Percentiles rank a stretch among this genome's conserved stretches.
phyloP scores from a whole-genome alignment of 2,329 filamentous ascomycete genomes.

The Claviceps maximensis region DNA sequence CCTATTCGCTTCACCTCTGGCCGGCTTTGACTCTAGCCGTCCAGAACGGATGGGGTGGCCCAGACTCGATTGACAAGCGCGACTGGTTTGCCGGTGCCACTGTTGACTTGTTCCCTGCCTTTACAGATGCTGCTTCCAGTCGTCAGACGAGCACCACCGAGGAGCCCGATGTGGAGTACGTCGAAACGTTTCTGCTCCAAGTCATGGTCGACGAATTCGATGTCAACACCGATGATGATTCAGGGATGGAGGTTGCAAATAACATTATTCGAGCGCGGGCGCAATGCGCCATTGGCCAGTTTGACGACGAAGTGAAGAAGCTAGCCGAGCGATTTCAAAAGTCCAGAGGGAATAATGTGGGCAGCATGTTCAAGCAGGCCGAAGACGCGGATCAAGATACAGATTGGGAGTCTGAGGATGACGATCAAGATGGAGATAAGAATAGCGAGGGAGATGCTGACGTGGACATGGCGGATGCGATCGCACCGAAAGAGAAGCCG shows the following conservation, averaged over 20 bases:
- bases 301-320: conserved; percentile 48
- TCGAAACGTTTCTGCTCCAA: conserved; percentile 75
- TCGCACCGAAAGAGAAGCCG: conserved; percentile 47
- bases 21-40: conserved; percentile 77
- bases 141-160: conserved; percentile 18
- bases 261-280: conserved; percentile 56
- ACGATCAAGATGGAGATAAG: conserved; percentile 48
- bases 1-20: conserved; percentile 78
- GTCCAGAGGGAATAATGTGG: conserved; percentile 45
- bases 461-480: conserved; percentile 58
- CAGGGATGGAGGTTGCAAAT: conserved; percentile 57
- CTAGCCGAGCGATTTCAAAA: conserved; percentile 51
- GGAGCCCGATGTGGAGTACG: conserved; percentile 59
- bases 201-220: conserved; percentile 96
- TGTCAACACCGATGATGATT: conserved; percentile 82
- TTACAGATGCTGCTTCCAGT: conserved; percentile 29
- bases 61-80: conserved; percentile 71
- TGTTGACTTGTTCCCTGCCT: conserved; percentile 64
- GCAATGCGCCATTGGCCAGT: conserved; percentile 52
- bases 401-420: conserved; percentile 47
- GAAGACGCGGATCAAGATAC: conserved; percentile 43
- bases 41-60: conserved; percentile 76
- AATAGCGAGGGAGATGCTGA: conserved; percentile 43
- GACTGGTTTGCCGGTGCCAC: conserved; percentile 92
- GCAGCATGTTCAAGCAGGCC: conserved; percentile 41